phyloP scores from a whole-genome alignment of 768 basidiomycete genomes.

The Suillus cothurnatus region DNA sequence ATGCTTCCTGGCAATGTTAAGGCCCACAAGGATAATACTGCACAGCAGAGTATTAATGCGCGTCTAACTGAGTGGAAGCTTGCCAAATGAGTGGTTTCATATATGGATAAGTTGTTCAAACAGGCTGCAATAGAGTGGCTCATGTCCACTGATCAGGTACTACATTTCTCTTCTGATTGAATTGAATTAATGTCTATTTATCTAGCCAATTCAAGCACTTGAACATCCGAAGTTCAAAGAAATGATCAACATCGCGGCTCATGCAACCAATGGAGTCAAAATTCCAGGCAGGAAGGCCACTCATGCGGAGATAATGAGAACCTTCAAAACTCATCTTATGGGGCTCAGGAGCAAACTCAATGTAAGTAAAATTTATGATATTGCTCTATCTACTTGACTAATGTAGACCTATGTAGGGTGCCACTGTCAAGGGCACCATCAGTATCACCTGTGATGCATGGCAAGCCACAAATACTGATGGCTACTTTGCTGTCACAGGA shows the following conservation, averaged over 20 bases:
- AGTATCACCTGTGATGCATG: slow-evolving; percentile 42
- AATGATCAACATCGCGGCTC: too few relatives aligned
- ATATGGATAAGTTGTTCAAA: slow-evolving; percentile 25
- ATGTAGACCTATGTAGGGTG: slow-evolving; percentile 14
- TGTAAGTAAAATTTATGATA: too few relatives aligned
- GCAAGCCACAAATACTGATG: slow-evolving; percentile 31
- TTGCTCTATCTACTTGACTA: too few relatives aligned
- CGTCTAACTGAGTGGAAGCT: slow-evolving; percentile 18
- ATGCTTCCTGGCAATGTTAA: too few relatives aligned
- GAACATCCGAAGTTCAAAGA: too few relatives aligned
- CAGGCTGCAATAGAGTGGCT: slow-evolving; percentile 38
- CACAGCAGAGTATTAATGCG: too few relatives aligned
- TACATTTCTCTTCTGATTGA: not conserved
- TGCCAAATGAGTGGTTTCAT: slow-evolving; percentile 24
- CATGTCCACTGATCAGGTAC: slow-evolving; percentile 40
- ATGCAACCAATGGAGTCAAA: not conserved
- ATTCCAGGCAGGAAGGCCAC: not conserved
- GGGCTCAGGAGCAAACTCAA: not conserved
- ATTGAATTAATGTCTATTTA: too few relatives aligned
- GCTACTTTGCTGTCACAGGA: slow-evolving; percentile 42
- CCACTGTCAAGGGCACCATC: slow-evolving; percentile 22
- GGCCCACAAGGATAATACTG: slow-evolving; percentile 15
- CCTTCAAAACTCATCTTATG: too few relatives aligned
- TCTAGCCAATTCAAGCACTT: too few relatives aligned
- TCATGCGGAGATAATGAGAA: too few relatives aligned